A percentile compares a stretch with the other conserved stretches of the same genome.
Conservation (phyloP, 805 yeast genomes). For the Debaryomyces tyrocola region DNA sequence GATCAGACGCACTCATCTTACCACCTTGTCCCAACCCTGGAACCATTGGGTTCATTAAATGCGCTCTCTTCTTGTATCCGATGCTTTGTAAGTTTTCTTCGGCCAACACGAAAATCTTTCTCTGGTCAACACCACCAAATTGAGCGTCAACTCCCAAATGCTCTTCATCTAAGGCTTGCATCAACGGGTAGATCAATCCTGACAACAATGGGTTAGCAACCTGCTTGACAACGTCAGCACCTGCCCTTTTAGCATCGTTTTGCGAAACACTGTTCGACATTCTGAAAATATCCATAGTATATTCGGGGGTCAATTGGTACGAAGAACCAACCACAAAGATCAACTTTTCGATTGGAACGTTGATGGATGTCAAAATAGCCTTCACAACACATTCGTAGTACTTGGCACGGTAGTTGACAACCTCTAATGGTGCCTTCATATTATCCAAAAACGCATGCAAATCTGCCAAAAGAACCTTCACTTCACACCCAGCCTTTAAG, state of each 20-base stretch:
- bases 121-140: conserved; percentile 98
- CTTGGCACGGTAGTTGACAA: conserved; percentile 82
- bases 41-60: conserved; percentile 98
- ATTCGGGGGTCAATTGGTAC: conserved; percentile 78
- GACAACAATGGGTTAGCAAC: conserved; percentile 90
- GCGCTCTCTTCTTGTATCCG: conserved; percentile 97
- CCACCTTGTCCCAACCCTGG: conserved; percentile 98
- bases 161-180: conserved; percentile 98
- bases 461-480: conserved; percentile 88
- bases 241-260: conserved; percentile 97
- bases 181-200: conserved; percentile 94
- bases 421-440: conserved; percentile 97
- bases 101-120: conserved; percentile 95
- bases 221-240: conserved; percentile 99
- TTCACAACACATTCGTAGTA: conserved; percentile 85
- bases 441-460: conserved; percentile 95
- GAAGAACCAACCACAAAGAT: conserved; percentile 83
- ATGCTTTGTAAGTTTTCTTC: conserved; percentile 86
- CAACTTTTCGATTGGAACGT: conserved; percentile 89
- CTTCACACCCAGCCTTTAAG: conserved; percentile 94
- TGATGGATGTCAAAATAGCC: conserved; percentile 79
- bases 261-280: conserved; percentile 83
- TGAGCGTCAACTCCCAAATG: conserved; percentile 86
- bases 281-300: conserved; percentile 87
- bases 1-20: conserved; percentile 98